These are phyloP conservation scores for Lachnellula suecica DNA, from an alignment of 2,329 filamentous ascomycete genomes.

Conservation along the genomic window DNA sequence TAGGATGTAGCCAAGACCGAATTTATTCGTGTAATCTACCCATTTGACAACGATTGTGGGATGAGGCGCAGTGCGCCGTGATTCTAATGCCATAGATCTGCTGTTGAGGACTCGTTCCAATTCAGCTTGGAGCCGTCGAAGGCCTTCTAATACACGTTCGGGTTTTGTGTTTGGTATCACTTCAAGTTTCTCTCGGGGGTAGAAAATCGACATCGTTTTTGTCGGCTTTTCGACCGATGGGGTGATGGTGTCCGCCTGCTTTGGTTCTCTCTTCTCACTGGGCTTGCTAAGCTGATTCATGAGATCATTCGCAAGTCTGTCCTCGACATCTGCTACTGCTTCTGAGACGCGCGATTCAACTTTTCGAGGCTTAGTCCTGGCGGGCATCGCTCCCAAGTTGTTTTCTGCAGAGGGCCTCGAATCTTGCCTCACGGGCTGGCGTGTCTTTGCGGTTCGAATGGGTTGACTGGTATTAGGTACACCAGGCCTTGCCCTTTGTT, in stretches of 20 bases:
- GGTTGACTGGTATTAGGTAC: constrained; percentile 30
- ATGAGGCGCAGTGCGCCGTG: constrained; percentile 52
- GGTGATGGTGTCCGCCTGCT: constrained; percentile 31
- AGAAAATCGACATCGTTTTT: constrained; percentile 46
- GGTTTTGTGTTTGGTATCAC: constrained; percentile 54
- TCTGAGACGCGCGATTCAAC: constrained; percentile 16
- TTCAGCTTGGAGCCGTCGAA: constrained; percentile 57
- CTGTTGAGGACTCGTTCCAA: constrained; percentile 63
- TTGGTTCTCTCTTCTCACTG: constrained; percentile 20
- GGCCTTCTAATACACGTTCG: constrained; percentile 54
- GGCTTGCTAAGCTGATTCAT: constrained; percentile 26
- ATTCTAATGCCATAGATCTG: constrained; percentile 60
- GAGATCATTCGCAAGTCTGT: constrained; percentile 31
- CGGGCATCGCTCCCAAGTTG: background rate
- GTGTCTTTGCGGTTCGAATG: constrained; percentile 17
- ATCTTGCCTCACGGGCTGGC: constrained; percentile 9
- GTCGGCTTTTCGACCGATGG: constrained; percentile 37
- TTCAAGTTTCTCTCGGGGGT: constrained; percentile 50
- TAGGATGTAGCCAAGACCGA: constrained; percentile 80
- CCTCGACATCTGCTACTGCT: constrained; percentile 27
- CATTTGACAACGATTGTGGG: constrained; percentile 72
- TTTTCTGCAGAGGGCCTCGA: background rate
- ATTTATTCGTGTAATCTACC: constrained; percentile 88
- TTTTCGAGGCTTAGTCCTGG: constrained; percentile 14
- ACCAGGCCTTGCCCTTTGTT: constrained; percentile 59